A percentile compares a stretch with the other conserved stretches of the same genome.
phyloP scores from a whole-genome alignment of 2,329 filamentous ascomycete genomes.

The Arthrobotrys megalospora region DNA sequence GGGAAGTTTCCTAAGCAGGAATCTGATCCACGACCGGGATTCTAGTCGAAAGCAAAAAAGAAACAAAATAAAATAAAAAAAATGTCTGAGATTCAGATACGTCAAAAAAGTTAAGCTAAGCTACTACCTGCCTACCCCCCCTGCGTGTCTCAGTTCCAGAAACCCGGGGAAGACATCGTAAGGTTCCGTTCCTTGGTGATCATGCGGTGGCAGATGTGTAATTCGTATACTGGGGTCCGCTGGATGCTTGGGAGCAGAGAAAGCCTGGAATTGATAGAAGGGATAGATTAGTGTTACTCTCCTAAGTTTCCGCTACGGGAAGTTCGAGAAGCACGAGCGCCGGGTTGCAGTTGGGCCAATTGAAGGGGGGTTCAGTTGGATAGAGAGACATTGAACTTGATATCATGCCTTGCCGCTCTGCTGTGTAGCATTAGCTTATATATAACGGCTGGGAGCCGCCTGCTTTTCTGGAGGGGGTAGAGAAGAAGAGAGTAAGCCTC shows the following conservation, averaged over 20 bases:
- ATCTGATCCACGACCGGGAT: conserved; percentile 56
- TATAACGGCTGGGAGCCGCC: conserved; percentile 48
- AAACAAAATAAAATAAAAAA: not conserved
- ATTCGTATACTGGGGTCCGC: conserved; percentile 6
- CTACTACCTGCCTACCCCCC: conserved; percentile 18
- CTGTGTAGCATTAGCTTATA: conserved; percentile 25
- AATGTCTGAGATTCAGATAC: conserved; percentile 52
- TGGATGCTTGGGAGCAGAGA: conserved; percentile 1
- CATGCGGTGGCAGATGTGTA: conserved; percentile 24
- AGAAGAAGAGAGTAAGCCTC: conserved; percentile 4
- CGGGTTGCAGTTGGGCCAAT: conserved; percentile 18
- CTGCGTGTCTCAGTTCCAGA: conserved; percentile 38
- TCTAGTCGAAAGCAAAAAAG: conserved; percentile 23
- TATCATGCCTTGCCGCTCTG: not conserved
- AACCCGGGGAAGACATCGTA: conserved; percentile 53
- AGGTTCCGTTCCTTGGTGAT: conserved; percentile 43
- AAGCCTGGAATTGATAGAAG: conserved; percentile 22
- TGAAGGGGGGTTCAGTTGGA: conserved; percentile 10
- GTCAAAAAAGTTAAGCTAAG: conserved; percentile 28
- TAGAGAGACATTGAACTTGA: conserved; percentile 22
- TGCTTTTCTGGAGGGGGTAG: conserved; percentile 13
- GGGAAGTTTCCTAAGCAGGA: conserved; percentile 59
- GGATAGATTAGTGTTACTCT: conserved; percentile 26
- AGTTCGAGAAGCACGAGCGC: conserved; percentile 23
- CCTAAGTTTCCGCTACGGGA: conserved; percentile 56